Percentiles rank a stretch among this genome's conserved stretches.
These are phyloP conservation scores for Colletotrichum sp. DNA, from an alignment of 2,329 filamentous ascomycete genomes.

Conservation along the genomic window DNA sequence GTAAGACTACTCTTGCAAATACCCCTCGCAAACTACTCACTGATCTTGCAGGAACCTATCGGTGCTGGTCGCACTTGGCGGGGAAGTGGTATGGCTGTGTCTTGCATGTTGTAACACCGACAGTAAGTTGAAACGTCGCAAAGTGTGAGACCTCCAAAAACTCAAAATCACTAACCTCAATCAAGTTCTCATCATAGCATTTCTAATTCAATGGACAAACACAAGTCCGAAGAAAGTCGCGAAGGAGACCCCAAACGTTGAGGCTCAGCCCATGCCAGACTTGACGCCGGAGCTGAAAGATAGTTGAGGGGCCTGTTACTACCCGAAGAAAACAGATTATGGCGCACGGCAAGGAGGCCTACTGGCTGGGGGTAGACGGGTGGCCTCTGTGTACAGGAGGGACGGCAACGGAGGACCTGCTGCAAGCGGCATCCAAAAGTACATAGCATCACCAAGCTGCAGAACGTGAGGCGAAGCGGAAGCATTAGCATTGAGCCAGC, in stretches of 20 bases:
- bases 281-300: not conserved
- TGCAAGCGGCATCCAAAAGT: not conserved
- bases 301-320: not conserved
- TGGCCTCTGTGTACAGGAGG: not conserved
- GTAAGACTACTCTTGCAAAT: fast-evolving
- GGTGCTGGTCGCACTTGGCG: not conserved
- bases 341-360: not conserved
- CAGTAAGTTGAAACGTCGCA: not conserved
- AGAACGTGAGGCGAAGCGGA: not conserved
- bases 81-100: not conserved
- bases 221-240: not conserved
- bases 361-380: not conserved
- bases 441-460: not conserved
- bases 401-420: not conserved
- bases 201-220: not conserved
- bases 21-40: not conserved
- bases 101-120: slow-evolving; percentile 4
- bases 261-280: not conserved
- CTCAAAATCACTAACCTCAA: not conserved
- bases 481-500: not conserved
- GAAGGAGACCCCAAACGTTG: not conserved
- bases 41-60: not conserved
- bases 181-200: not conserved
- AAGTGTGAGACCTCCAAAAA: not conserved
- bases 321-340: not conserved